Percentiles rank a stretch among this genome's conserved stretches.
Evolutionary conservation across 805 yeast species (phyloP).

Genomic region (Blastobotrys attinorum): DNA sequence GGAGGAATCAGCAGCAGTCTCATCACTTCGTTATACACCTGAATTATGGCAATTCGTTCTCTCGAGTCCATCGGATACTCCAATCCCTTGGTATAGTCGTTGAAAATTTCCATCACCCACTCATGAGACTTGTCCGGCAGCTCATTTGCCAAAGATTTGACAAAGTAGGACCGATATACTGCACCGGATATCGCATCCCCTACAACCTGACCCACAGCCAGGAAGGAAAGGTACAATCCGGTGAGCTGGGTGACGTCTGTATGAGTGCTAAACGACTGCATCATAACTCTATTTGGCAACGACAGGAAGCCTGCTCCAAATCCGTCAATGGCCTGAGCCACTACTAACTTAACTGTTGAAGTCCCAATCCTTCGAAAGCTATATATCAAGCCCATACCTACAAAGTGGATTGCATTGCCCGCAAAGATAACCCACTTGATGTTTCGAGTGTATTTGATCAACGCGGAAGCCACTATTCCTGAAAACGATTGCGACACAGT

Average conservation of each 20-base stretch:
- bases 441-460: constrained; percentile 3
- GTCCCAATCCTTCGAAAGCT: constrained; percentile 45
- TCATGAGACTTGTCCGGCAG: neutral
- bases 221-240: constrained; percentile 7
- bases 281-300: constrained; percentile 32
- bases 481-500: constrained; percentile 8
- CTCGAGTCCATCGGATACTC: constrained; percentile 5
- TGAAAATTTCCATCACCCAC: constrained; percentile 1
- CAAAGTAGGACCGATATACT: constrained; percentile 6
- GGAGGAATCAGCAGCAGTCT: constrained; percentile 10
- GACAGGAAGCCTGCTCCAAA: constrained; percentile 67
- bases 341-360: constrained; percentile 50
- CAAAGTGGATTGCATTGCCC: constrained; percentile 50
- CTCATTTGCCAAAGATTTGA: neutral
- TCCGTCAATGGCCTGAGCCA: constrained; percentile 54
- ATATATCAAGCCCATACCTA: constrained; percentile 51
- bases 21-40: constrained; percentile 9
- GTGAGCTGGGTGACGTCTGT: constrained; percentile 8
- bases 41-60: constrained; percentile 8
- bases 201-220: constrained; percentile 7
- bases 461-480: constrained; percentile 6
- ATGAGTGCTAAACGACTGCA: constrained; percentile 5
- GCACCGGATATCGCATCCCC: constrained; percentile 11
- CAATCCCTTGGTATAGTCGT: constrained; percentile 1
- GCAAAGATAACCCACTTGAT: constrained; percentile 39